Conservation (phyloP, 805 yeast genomes). For the Pichia phayaonensis region DNA sequence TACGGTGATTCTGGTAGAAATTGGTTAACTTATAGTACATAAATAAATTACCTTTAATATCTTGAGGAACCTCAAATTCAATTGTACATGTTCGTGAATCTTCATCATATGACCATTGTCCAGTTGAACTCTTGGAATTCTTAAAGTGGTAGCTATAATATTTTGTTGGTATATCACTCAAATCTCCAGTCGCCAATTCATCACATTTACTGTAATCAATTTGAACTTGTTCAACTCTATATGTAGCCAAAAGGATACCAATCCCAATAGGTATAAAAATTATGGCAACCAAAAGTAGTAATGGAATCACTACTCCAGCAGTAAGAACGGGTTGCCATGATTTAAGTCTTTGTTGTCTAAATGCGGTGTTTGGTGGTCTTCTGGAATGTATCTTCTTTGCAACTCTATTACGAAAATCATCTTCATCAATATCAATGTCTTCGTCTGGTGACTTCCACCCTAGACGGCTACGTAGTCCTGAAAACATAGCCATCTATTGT, state of each 20-base stretch:
- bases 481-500: constrained; percentile 17
- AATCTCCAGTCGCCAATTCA: constrained; percentile 30
- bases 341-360: constrained; percentile 61
- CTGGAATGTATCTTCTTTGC: constrained; percentile 34
- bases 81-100: constrained; percentile 48
- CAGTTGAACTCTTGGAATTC: constrained; percentile 25
- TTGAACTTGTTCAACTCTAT: constrained; percentile 64
- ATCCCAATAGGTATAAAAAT: constrained; percentile 90
- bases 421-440: constrained; percentile 17
- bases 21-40: constrained; percentile 82
- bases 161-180: constrained; percentile 48
- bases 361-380: constrained; percentile 67
- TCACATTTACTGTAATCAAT: constrained; percentile 74
- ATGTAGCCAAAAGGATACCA: constrained; percentile 71
- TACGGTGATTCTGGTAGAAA: constrained; percentile 91
- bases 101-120: constrained; percentile 54
- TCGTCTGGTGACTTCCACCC: constrained; percentile 12
- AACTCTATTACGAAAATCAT: constrained; percentile 20
- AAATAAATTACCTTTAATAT: constrained; percentile 63
- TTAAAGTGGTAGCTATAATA: constrained; percentile 58
- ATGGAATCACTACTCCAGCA: constrained; percentile 84
- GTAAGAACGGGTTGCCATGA: constrained; percentile 82
- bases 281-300: constrained; percentile 63
- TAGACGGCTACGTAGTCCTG: constrained; percentile 22
- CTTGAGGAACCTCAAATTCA: constrained; percentile 64